Percentiles rank a stretch among this genome's conserved stretches.
These are phyloP conservation scores for Synchytrium microbalum DNA, from an alignment of 371 early-diverging fungal species.

Conservation along the genomic window DNA sequence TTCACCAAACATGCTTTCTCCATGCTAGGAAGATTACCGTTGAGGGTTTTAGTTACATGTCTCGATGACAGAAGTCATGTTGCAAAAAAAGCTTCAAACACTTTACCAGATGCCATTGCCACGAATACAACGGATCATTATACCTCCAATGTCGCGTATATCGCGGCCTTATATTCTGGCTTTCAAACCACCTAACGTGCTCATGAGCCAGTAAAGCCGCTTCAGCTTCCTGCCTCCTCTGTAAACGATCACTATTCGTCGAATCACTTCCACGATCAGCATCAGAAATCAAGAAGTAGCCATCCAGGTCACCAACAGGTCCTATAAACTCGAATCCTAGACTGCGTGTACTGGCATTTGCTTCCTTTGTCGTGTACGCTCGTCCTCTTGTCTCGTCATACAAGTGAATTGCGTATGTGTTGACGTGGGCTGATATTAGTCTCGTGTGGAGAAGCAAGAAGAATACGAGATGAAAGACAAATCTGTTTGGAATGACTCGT, in stretches of 20 bases:
- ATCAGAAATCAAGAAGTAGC: conserved; percentile 14
- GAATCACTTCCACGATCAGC: conserved; percentile 4
- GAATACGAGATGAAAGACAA: too few relatives aligned
- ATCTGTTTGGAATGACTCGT: too few relatives aligned
- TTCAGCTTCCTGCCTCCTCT: conserved; percentile 8
- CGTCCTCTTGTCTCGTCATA: too few relatives aligned
- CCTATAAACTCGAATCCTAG: conserved; percentile 15
- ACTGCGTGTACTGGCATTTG: too few relatives aligned
- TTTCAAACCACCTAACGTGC: conserved; percentile 16
- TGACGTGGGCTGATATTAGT: too few relatives aligned
- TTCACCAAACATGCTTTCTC: conserved; percentile 3
- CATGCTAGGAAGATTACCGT: conserved; percentile 13
- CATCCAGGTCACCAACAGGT: conserved; percentile 13
- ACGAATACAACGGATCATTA: conserved; percentile 20
- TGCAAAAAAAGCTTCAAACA: background rate
- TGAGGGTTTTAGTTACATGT: conserved; percentile 6
- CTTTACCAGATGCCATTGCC: conserved; percentile 25
- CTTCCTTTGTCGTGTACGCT: too few relatives aligned
- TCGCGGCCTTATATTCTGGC: conserved; percentile 7
- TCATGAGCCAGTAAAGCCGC: conserved; percentile 5
- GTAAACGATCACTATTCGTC: background rate
- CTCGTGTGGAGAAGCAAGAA: too few relatives aligned
- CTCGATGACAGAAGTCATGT: background rate
- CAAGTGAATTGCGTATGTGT: too few relatives aligned
- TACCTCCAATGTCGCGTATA: conserved; percentile 8